Evolutionary conservation across 2,329 filamentous ascomycete species (phyloP), one percentile per base, ranked within the genome.

Genomic region (Diplodia scrobiculata): DNA sequence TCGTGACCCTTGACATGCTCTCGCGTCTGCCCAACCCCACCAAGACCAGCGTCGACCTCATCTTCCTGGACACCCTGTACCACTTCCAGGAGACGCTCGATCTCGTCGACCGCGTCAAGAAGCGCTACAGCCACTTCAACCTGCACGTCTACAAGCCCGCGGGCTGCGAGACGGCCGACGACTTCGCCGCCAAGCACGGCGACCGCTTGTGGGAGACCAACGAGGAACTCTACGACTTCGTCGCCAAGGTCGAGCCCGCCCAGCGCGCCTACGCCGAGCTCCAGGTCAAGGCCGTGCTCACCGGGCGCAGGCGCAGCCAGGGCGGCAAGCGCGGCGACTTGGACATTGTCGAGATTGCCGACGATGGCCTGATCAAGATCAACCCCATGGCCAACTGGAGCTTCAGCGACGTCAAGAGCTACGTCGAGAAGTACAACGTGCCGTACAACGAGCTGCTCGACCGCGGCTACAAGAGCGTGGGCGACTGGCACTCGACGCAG

Each of bases 201-300:
- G 83, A 89, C 75, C 86, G 87, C 70, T 82, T 98, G 55, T 99
- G 93, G 88, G 90, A 97, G 76, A 86, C 83, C 36, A 89, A 95
- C 70, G 86, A 92, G 59, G 91, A 97, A 74, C 86, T 94, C 74
- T 99, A 99, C 80, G 95, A 99, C 84, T 98, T 91, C 84, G 84
- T 95, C 69, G 95, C 93, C 81, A 99, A 99, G 83, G 95, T 99
- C 58, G 95, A 99, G 83, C 95, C 95, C 17, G 91, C 93, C 65
- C 89, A 97, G 80, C 88, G 95, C 68, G 92, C 95, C 6, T 98
- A 97, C 79, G 83, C 88, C 19, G 90, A 96, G 69, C 86, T 98
- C 67, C 87, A 90, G 73, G 93, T 98, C 66, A 89, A 90, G 66
- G 95, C 95, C 63, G 91, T 98, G 63, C 84, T 99, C 70, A 99